Conservation (phyloP, 768 basidiomycete genomes). For the Pleurotus platypus region DNA sequence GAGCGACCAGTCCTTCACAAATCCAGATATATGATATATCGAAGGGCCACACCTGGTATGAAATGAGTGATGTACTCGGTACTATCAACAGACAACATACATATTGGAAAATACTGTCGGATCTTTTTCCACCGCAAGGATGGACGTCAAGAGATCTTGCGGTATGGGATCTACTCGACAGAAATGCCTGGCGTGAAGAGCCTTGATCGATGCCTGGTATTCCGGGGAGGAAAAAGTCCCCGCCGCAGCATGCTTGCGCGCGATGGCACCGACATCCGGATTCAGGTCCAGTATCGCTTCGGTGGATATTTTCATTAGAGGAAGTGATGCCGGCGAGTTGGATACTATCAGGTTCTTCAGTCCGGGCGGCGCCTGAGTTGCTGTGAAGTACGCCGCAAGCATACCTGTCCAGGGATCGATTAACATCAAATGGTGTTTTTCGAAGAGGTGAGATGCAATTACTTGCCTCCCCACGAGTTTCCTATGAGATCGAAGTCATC, state of each 20-base stretch:
- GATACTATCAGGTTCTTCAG: conserved; percentile 30
- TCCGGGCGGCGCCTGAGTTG: conserved; percentile 31
- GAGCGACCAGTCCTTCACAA: conserved; percentile 18
- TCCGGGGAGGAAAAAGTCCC: conserved; percentile 16
- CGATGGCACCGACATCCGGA: neutral
- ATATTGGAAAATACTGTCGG: conserved; percentile 31
- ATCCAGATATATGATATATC: conserved; percentile 26
- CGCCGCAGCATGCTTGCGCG: neutral
- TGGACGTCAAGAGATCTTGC: conserved; percentile 22
- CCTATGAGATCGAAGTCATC: conserved; percentile 42
- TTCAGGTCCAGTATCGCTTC: neutral
- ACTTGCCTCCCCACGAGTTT: conserved; percentile 48
- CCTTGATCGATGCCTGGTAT: conserved; percentile 24
- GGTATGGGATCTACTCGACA: conserved; percentile 32
- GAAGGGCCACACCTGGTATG: too few species aligned
- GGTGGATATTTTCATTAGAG: conserved; percentile 17
- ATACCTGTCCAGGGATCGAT: conserved; percentile 25
- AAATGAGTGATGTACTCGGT: neutral
- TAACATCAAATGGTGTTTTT: too few species aligned
- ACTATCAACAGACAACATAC: conserved; percentile 8
- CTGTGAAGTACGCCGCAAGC: conserved; percentile 38
- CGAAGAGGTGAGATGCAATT: too few species aligned
- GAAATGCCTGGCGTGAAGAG: conserved; percentile 29
- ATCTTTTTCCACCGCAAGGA: conserved; percentile 21
- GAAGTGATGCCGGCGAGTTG: conserved; percentile 25